Evolutionary conservation across 371 early-diverging fungal species (phyloP).

Genomic region (Mortierella sp.): DNA sequence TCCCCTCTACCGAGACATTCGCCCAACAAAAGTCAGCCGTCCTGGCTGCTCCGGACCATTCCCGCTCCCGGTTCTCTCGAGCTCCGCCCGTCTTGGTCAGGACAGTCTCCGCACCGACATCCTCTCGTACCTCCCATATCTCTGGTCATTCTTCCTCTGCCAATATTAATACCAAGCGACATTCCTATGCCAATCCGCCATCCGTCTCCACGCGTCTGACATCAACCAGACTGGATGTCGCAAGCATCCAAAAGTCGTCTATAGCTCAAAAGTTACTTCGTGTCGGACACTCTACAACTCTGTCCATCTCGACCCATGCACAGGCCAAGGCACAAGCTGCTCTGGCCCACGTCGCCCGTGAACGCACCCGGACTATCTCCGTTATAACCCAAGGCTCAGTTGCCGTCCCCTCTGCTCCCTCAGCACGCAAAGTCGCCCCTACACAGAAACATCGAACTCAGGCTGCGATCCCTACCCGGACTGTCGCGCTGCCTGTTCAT

Average conservation of each 20-base stretch:
- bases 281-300: not conserved
- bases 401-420: not conserved
- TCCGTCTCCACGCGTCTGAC: not conserved
- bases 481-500: not conserved
- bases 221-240: not conserved
- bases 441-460: conserved; percentile 9
- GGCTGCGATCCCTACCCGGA: not conserved
- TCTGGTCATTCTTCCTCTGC: not conserved
- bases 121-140: not conserved
- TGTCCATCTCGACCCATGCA: not conserved
- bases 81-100: not conserved
- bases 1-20: not conserved
- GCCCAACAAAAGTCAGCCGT: not conserved
- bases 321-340: not conserved
- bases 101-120: not conserved
- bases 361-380: not conserved
- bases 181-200: not conserved
- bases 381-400: too few relatives aligned
- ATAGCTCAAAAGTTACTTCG: not conserved
- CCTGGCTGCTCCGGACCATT: not conserved
- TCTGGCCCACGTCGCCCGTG: not conserved
- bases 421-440: conserved; percentile 26
- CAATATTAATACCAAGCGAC: not conserved
- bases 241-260: conserved; percentile 5
- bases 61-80: not conserved